Conservation (phyloP, 257 asterid species). For the Fraxinus cuspidata region DNA sequence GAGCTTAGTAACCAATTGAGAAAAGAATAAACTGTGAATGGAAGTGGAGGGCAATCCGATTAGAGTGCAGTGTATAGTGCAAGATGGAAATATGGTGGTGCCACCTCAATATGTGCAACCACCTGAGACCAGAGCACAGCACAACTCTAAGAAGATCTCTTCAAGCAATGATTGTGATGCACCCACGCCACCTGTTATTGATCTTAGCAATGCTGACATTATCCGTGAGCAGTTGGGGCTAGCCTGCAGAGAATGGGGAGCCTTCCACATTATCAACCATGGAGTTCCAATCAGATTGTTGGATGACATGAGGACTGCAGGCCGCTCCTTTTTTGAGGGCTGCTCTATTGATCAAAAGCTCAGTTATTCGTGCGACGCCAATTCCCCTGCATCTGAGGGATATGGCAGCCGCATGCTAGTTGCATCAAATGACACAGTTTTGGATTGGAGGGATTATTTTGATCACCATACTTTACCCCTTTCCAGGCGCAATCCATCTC, state of each 20-base stretch:
- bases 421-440: slow-evolving; percentile 60
- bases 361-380: slow-evolving; percentile 59
- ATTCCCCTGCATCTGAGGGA: slow-evolving; percentile 83
- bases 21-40: slow-evolving; percentile 25
- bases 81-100: slow-evolving; percentile 43
- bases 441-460: slow-evolving; percentile 94
- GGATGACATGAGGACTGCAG: slow-evolving; percentile 54
- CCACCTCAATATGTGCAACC: slow-evolving; percentile 82
- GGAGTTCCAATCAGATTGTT: slow-evolving; percentile 54
- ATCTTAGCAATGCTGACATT: slow-evolving; percentile 39
- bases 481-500: slow-evolving; percentile 63
- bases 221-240: slow-evolving; percentile 36
- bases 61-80: slow-evolving; percentile 70
- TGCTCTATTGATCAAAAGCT: slow-evolving; percentile 61
- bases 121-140: slow-evolving; percentile 48
- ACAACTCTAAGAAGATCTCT: slow-evolving; percentile 10
- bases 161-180: background rate
- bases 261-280: slow-evolving; percentile 79
- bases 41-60: slow-evolving; percentile 36
- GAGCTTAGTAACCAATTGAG: background rate
- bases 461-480: slow-evolving; percentile 87
- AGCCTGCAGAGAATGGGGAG: slow-evolving; percentile 89
- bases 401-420: slow-evolving; percentile 91
- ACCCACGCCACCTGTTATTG: slow-evolving; percentile 43
- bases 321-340: slow-evolving; percentile 66